Base-by-base conservation (phyloP, 2,329 filamentous ascomycete genomes). In the Penicillium sp. region DNA sequence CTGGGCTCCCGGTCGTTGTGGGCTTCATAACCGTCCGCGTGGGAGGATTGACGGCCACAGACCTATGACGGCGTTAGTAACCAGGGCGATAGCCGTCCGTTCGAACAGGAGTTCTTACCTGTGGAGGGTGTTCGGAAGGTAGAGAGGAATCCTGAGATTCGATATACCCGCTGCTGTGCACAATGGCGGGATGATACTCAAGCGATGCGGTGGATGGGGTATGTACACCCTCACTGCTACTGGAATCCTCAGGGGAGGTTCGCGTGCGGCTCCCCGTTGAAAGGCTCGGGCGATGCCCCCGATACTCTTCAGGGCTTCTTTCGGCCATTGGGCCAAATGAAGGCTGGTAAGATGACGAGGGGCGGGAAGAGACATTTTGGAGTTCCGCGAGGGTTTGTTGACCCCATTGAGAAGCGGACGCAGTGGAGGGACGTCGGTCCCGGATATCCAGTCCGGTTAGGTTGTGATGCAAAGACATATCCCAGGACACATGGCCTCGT, bases 101-200 rank as follows among this genome's bases (percentile, higher is more conserved):
- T 61, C 52, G 62, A 60, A 61, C 53, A 64, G 61, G 60, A 59
- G 61, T 62, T 68, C 76, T 71, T 74, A 79, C 77, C 67, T 73
- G 69, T 55, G 75, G 72, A 60, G 74, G 67, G 53, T 68, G 65
- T 52, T 77, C 75, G 44, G 70, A 66, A 40, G 70, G 60, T 15
- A 73, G 61, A 7, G 70, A 66, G 34, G 71, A 66, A 50, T 76
- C 72, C 56, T 76, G 72, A 27, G 74, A 68, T 60, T 80, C 78
- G 60, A 79, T 75, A 60, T 75, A 79, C 46, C 77, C 77, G 62
- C 76, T 78, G 65, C 76, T 78, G 50, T 78, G 75, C 57, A 80
- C 74, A 60, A 80, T 80, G 21, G 78, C 76, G 10, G 78, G 78
- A 57, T 80, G 75, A 53, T 79, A 78, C 54, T 80, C 78, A 29